Evolutionary conservation across 768 basidiomycete species (phyloP).

Genomic region (Pleurotus salmoneostramineus): DNA sequence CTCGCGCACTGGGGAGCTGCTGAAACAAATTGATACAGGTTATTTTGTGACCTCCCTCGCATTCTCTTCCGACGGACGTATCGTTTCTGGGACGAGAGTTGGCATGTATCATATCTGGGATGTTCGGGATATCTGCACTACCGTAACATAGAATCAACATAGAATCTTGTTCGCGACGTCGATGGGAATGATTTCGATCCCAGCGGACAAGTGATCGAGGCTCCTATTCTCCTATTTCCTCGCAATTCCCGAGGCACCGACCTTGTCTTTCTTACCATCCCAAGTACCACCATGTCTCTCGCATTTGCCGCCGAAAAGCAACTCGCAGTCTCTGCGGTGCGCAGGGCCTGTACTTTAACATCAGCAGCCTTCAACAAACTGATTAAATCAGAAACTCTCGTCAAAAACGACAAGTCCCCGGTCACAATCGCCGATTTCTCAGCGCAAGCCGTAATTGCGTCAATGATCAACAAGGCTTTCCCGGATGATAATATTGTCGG

Average conservation of each 20-base stretch:
- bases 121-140: neutral
- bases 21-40: neutral
- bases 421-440: conserved; percentile 94
- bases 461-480: conserved; percentile 73
- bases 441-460: conserved; percentile 88
- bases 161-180: too few relatives aligned
- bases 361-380: conserved; percentile 83
- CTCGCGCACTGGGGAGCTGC: neutral
- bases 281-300: conserved; percentile 39
- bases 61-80: conserved; percentile 6
- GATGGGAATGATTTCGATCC: too few relatives aligned
- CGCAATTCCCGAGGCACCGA: too few relatives aligned
- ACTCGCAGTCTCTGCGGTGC: conserved; percentile 83
- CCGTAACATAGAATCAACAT: neutral
- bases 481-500: conserved; percentile 88
- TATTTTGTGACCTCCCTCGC: neutral
- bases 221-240: too few relatives aligned
- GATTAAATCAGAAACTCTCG: conserved; percentile 80
- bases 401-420: conserved; percentile 89
- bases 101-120: neutral
- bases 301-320: conserved; percentile 66
- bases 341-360: conserved; percentile 81
- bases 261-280: too few relatives aligned
- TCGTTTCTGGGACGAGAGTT: neutral
- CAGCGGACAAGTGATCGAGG: too few relatives aligned